These are phyloP conservation scores for Phialocephala subalpina DNA, from an alignment of 2,329 filamentous ascomycete genomes.

Conservation along the genomic window DNA sequence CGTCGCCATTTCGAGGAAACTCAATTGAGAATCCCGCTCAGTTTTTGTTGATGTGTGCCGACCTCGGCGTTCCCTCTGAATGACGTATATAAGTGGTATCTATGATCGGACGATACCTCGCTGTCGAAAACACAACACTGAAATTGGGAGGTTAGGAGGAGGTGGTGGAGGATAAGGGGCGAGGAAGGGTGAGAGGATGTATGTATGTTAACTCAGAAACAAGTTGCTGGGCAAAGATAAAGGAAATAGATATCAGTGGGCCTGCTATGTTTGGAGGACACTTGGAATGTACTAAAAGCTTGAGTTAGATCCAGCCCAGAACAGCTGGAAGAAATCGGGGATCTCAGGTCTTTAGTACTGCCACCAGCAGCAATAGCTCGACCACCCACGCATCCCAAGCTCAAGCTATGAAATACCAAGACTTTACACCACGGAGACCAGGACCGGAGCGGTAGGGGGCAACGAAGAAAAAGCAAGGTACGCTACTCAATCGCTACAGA, in stretches of 20 bases:
- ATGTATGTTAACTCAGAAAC: neutral
- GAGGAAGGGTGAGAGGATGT: neutral
- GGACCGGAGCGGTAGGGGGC: constrained; percentile 5
- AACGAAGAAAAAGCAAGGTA: constrained; percentile 23
- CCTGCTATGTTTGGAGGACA: neutral
- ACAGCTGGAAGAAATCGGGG: constrained; percentile 26
- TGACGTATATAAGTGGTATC: constrained; percentile 17
- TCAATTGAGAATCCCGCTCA: constrained; percentile 14
- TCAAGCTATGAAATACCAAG: constrained; percentile 19
- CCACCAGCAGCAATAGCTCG: constrained; percentile 11
- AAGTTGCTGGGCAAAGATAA: neutral
- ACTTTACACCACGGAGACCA: constrained; percentile 16
- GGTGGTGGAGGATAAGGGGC: neutral
- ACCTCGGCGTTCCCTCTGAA: constrained; percentile 28
- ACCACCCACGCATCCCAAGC: constrained; percentile 18
- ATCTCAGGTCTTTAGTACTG: constrained; percentile 31
- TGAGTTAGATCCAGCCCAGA: constrained; percentile 5
- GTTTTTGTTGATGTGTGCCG: constrained; percentile 23
- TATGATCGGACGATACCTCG: neutral
- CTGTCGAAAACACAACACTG: neutral
- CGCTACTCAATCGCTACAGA: neutral
- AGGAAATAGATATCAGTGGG: constrained; percentile 10
- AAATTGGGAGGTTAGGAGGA: neutral
- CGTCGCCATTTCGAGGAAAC: constrained; percentile 27
- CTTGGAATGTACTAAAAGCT: neutral